Base-by-base conservation (phyloP, 2,329 filamentous ascomycete species). In the Pleurostoma richardsiae region DNA sequence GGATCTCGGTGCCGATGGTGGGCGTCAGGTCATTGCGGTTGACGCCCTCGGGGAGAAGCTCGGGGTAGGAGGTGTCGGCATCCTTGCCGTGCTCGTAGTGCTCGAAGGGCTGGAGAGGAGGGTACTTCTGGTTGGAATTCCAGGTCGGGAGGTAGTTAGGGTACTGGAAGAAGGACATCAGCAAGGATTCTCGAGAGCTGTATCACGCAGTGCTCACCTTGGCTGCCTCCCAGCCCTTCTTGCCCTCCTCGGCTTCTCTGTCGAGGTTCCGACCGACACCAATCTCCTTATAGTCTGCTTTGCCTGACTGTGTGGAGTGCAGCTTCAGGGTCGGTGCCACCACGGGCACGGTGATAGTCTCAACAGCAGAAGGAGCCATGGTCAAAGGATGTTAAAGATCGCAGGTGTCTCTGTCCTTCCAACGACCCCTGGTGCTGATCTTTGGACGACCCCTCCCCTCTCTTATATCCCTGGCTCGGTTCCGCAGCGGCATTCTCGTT, bases 21-120 rank as follows among this genome's bases (percentile, higher is more conserved):
- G 82, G 82, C 6, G 84, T 87, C 39, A 88, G 62, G 29, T 87
- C 72, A 27, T 68, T 71, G n/a, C 79, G 64, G 39, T 72, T 63
- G 4, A 67, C 71, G 29, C 66, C 69, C 40, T 67, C 63, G n/a
- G 71, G 67, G 3, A 88, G 67, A 11, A 89, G 76, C 52, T 88
- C 83, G 0, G 76, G 73, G 57, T 81, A 86, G 3, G 70, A 66
- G 6, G 75, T 65, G 59, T 88, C 82, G 36, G 85, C 85, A 54
- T 86, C 81, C 56, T 82, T 80, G 52, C 84, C 85, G 58, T 85
- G 85, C 51, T 89, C 84, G 50, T 76, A 75, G 58, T 86, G 82
- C 59, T 85, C 76, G 54, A 87, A 88, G 0, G 74, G 77, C 55
- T 82, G 67, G 26, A 85, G 71, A 5, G 84, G 79, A 43, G 82